phyloP scores from a whole-genome alignment of 495 filamentous ascomycete species.

The Podospora conica region DNA sequence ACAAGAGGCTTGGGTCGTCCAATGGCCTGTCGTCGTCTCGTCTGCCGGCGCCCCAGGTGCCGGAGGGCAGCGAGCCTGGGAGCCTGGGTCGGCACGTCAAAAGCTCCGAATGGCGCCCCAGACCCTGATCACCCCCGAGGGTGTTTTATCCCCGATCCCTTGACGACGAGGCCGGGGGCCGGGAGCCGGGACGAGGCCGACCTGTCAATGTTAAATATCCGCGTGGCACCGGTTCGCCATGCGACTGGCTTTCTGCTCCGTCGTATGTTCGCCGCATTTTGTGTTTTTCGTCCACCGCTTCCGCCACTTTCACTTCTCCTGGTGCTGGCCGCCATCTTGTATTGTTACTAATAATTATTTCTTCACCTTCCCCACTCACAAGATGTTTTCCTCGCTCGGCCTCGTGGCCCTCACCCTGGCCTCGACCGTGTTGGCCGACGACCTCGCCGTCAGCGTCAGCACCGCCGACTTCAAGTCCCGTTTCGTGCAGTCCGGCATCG shows the following conservation, averaged over 20 bases:
- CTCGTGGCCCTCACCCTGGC: conserved; percentile 12
- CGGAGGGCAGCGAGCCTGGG: neutral
- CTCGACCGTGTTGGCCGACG: conserved; percentile 9
- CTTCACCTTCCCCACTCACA: neutral
- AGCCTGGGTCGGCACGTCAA: neutral
- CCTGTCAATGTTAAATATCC: neutral
- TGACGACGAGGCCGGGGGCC: neutral
- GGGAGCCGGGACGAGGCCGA: neutral
- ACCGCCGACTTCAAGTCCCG: conserved; percentile 22
- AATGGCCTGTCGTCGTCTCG: neutral
- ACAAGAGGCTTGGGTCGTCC: neutral
- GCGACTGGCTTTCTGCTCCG: neutral
- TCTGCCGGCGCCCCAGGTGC: neutral
- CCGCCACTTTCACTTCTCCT: neutral
- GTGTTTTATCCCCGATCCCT: conserved; percentile 4
- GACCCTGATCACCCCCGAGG: neutral
- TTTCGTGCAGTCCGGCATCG: conserved; percentile 22
- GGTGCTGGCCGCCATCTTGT: conserved; percentile 8
- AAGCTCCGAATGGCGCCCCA: neutral
- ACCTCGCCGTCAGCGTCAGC: conserved; percentile 17
- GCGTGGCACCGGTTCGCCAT: neutral
- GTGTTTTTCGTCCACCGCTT: neutral
- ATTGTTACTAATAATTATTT: neutral
- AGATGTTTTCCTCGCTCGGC: conserved; percentile 5
- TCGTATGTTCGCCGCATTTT: conserved; percentile 3